Base-by-base conservation (phyloP, 2,329 filamentous ascomycete genomes). In the Botrytis medusae region DNA sequence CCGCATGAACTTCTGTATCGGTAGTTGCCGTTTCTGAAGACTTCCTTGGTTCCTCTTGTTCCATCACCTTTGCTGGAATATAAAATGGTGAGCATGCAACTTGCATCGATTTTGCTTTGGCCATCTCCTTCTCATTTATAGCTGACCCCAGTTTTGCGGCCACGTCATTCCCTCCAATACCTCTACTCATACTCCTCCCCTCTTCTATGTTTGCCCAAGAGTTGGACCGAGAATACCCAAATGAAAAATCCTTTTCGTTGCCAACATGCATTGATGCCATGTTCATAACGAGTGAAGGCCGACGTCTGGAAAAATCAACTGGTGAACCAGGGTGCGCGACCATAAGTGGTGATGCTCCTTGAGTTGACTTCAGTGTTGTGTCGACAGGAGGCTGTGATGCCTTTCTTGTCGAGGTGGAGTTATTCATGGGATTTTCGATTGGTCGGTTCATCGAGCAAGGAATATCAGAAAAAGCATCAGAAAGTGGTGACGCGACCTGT, bases 401-500 rank as follows among this genome's bases (percentile, higher is more conserved):
- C 62, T 61, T 75, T 73, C 63, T 68, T 73, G 44, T 48, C 32
- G n/a, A 42, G 44, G 46, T 59, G 9, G 76, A 72, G 74, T 75
- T 74, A 72, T 74, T 72, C 40, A 76, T 74, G 68, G 76, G 74
- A 75, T 77, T 74, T 74, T 78, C 77, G 75, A 77, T 76, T 72
- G 78, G 76, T 73, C 74, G 76, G 57, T 77, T 77, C 61, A 79
- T 74, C 74, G 77, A 74, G 76, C 74, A 73, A 71, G 79, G 78
- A 70, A 76, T 75, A 75, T 76, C 77, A 77, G 78, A 78, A 79
- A 79, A 78, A 73, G 75, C 69, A 77, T 80, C 78, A 78, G 77
- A 78, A 80, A 84, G 83, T 83, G 82, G 82, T 83, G 85, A 83
- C 85, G 85, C 85, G 86, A 84, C 87, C 87, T 88, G 86, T 83